These are phyloP conservation scores for Bipolaris victoriae DNA, from an alignment of 2,329 filamentous ascomycete species.

Conservation along the genomic window DNA sequence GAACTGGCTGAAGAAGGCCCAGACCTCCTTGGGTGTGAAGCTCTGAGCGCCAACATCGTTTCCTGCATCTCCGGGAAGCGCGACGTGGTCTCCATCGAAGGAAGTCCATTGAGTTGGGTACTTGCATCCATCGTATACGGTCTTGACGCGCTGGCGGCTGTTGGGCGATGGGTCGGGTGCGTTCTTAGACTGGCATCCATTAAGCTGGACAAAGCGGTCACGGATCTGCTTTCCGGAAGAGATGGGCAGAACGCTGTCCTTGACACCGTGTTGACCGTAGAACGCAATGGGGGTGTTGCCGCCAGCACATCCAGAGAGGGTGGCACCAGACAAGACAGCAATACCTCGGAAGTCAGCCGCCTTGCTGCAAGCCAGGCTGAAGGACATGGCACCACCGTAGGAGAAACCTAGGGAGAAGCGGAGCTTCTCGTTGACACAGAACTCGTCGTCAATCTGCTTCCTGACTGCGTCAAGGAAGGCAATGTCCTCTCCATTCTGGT, in stretches of 20 bases:
- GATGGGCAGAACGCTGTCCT: constrained; percentile 49
- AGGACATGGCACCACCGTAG: constrained; percentile 55
- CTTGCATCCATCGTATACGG: constrained; percentile 37
- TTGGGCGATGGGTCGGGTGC: constrained; percentile 24
- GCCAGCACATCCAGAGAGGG: constrained; percentile 34
- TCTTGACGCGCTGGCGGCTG: constrained; percentile 22
- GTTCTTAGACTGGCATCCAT: constrained; percentile 41
- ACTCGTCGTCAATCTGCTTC: constrained; percentile 46
- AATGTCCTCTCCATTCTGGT: constrained; percentile 52
- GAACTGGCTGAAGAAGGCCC: constrained; percentile 46
- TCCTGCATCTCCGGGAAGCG: constrained; percentile 26
- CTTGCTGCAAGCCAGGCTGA: constrained; percentile 52
- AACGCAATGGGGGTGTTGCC: constrained; percentile 51
- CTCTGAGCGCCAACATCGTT: constrained; percentile 17
- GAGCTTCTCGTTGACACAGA: constrained; percentile 53
- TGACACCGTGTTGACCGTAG: constrained; percentile 51
- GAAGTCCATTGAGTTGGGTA: constrained; percentile 46
- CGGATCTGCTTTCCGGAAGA: constrained; percentile 45
- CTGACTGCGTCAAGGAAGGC: constrained; percentile 52
- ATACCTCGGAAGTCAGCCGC: constrained; percentile 51
- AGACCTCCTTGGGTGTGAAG: constrained; percentile 36
- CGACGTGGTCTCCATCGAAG: constrained; percentile 27
- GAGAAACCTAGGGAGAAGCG: constrained; percentile 56
- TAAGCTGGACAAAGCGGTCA: constrained; percentile 49
- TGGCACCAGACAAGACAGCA: constrained; percentile 33